Evolutionary conservation across 768 basidiomycete genomes (phyloP).

Genomic region (Cystofilobasidium macerans): DNA sequence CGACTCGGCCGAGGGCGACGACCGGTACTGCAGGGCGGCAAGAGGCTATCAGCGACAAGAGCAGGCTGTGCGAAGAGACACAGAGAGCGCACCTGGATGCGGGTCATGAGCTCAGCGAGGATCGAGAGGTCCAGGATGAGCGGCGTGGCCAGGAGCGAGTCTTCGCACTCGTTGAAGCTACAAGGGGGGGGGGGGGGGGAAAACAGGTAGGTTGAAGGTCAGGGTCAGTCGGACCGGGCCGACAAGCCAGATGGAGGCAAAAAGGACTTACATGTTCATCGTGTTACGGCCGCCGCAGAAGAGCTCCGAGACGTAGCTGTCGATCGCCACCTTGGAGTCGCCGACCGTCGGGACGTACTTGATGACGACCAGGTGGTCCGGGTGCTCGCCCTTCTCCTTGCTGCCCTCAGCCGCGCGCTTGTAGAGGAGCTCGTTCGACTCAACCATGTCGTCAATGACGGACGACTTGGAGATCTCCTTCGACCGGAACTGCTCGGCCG

Average conservation of each 20-base stretch:
- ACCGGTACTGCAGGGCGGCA: constrained; percentile 49
- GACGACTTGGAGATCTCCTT: constrained; percentile 21
- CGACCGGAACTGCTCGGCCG: constrained; percentile 67
- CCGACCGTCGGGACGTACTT: constrained; percentile 95
- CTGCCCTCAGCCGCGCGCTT: constrained; percentile 45
- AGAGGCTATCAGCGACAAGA: neutral
- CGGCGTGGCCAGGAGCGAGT: constrained; percentile 89
- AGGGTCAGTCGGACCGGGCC: too few species aligned
- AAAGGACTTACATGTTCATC: constrained; percentile 16
- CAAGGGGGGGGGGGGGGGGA: too few species aligned
- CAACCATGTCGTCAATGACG: constrained; percentile 79
- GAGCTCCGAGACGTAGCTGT: constrained; percentile 98
- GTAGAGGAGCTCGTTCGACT: constrained; percentile 76
- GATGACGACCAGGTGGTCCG: constrained; percentile 69
- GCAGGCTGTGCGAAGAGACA: neutral
- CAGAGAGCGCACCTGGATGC: constrained; percentile 47
- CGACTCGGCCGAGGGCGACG: constrained; percentile 37
- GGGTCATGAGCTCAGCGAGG: constrained; percentile 83
- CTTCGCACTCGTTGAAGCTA: constrained; percentile 42
- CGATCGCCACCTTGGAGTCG: constrained; percentile 97
- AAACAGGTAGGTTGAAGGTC: too few species aligned
- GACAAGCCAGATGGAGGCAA: too few species aligned
- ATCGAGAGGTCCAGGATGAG: constrained; percentile 89
- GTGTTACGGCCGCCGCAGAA: constrained; percentile 40
- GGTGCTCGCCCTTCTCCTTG: constrained; percentile 74